Evolutionary conservation across 441 rosid genomes (phyloP), one percentile per base, ranked within the genome.

Genomic region (Brassica hybrid): DNA sequence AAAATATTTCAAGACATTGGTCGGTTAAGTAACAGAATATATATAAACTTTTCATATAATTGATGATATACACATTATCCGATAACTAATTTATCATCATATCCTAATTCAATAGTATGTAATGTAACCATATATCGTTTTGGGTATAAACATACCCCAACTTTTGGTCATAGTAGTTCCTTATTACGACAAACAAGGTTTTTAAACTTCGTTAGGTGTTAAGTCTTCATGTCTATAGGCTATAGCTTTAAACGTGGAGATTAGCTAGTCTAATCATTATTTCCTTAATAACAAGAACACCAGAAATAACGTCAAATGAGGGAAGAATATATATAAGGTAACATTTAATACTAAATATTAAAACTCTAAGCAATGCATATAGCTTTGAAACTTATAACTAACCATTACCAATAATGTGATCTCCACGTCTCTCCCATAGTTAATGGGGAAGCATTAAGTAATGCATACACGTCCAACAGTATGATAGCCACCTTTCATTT

Each of bases 401-500:
- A n/a, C n/a, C n/a, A n/a, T n/a, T 56, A 69, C 75, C 71, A 56
- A 79, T 32, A 69, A 69, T 43, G 71, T 79, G 66, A 67, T 67
- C 71, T 65, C 54, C 67, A 79, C 82, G 79, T 45, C 72, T 56
- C 64, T 69, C 68, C 6, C 45, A 45, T 43, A 64, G 10, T 69
- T 79, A 69, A 74, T 69, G 56, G 62, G n/a, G 43, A 72, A 23
- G 65, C 74, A 73, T 78, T 67, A 61, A 78, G 57, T 78, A 67
- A 68, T 54, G 65, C 54, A 68, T 63, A 56, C 60, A 78, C 57
- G 52, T 72, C 59, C 25, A 78, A 69, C 77, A 73, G 74, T 73
- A 62, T 52, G 81, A 79, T 79, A 56, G 82, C 76, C 68, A 74
- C 72, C 76, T 74, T 64, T 69, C 79, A 74, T 79, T 79, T 74